These are phyloP conservation scores for Nepenthes mirabilis DNA, from an alignment of 148 eudicot genomes.

Conservation along the genomic window DNA sequence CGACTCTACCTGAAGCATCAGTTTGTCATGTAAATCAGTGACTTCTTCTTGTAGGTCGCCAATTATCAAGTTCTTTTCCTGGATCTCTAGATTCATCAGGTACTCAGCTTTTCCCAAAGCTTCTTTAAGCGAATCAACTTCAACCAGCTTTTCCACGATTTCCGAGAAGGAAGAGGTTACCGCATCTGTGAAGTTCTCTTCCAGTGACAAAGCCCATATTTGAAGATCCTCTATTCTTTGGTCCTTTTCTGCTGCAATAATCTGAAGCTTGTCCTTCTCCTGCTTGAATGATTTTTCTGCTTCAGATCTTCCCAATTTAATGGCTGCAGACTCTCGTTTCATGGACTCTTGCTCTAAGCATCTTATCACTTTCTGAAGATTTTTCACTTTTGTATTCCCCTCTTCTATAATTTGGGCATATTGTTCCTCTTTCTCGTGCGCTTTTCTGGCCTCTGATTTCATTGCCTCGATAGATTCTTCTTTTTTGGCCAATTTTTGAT, in stretches of 20 bases:
- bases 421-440: slow-evolving; percentile 21
- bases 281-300: slow-evolving; percentile 17
- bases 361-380: slow-evolving; percentile 27
- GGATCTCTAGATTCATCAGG: slow-evolving; percentile 22
- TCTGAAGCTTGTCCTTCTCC: slow-evolving; percentile 27
- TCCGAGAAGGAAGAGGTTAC: slow-evolving; percentile 15
- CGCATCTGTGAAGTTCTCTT: slow-evolving; percentile 15
- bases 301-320: slow-evolving; percentile 19
- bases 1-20: slow-evolving; percentile 18
- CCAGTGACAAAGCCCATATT: slow-evolving; percentile 15
- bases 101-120: slow-evolving; percentile 26
- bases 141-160: slow-evolving; percentile 22
- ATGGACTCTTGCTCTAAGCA: slow-evolving; percentile 19
- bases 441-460: slow-evolving; percentile 22
- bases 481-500: slow-evolving; percentile 15
- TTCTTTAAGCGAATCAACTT: slow-evolving; percentile 26
- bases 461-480: slow-evolving; percentile 16
- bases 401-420: slow-evolving; percentile 21
- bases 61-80: slow-evolving; percentile 22
- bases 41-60: slow-evolving; percentile 14
- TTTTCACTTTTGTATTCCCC: slow-evolving; percentile 17
- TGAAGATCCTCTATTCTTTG: slow-evolving; percentile 25
- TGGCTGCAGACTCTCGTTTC: slow-evolving; percentile 16
- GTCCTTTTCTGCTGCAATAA: slow-evolving; percentile 24
- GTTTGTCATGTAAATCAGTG: slow-evolving; percentile 13